Evolutionary conservation across 805 yeast species (phyloP).

Genomic region (Lachancea nothofagi): DNA sequence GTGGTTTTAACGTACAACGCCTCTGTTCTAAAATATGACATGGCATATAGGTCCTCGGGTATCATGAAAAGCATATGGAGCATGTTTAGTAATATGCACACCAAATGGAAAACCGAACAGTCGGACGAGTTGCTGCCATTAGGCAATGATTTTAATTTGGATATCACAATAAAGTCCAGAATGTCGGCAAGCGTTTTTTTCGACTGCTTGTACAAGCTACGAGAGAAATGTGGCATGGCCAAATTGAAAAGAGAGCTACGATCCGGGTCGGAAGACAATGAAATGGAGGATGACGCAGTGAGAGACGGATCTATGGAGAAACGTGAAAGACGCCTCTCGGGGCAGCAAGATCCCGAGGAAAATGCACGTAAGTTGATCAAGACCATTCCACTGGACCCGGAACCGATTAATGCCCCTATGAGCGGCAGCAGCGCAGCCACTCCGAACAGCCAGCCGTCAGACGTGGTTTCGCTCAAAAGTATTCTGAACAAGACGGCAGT

Average conservation of each 20-base stretch:
- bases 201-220: slow-evolving; percentile 77
- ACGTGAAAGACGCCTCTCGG: slow-evolving; percentile 48
- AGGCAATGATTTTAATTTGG: slow-evolving; percentile 32
- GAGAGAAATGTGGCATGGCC: slow-evolving; percentile 86
- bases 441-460: slow-evolving; percentile 17
- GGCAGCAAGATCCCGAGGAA: slow-evolving; percentile 56
- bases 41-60: slow-evolving; percentile 88
- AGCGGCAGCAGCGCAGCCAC: slow-evolving; percentile 18
- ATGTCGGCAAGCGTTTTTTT: slow-evolving; percentile 92
- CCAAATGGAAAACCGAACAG: slow-evolving; percentile 38
- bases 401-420: slow-evolving; percentile 48
- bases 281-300: slow-evolving; percentile 35
- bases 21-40: slow-evolving; percentile 83
- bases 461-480: slow-evolving; percentile 18
- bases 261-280: slow-evolving; percentile 24
- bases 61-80: slow-evolving; percentile 95
- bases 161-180: slow-evolving; percentile 65
- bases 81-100: slow-evolving; percentile 62
- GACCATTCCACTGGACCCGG: slow-evolving; percentile 79
- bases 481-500: slow-evolving; percentile 12
- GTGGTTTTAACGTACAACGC: slow-evolving; percentile 67
- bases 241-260: slow-evolving; percentile 42
- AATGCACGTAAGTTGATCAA: slow-evolving; percentile 70
- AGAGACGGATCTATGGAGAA: slow-evolving; percentile 21
- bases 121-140: slow-evolving; percentile 26